These are phyloP conservation scores for Phaeophleospora eucalypticola DNA, from an alignment of 2,329 filamentous ascomycete species.

Conservation along the genomic window DNA sequence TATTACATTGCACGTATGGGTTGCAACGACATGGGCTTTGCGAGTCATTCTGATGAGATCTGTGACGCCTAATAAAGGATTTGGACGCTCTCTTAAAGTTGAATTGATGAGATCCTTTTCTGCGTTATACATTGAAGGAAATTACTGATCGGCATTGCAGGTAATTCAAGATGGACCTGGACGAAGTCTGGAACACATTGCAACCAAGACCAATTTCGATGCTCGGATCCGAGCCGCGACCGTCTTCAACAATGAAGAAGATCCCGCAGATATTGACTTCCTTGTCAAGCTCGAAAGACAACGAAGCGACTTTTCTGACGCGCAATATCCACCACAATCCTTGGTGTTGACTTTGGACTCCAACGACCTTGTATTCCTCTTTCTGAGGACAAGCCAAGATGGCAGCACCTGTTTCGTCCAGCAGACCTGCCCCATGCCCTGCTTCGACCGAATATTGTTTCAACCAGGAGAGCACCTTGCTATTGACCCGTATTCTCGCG, in stretches of 20 bases:
- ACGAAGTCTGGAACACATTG: slow-evolving; percentile 69
- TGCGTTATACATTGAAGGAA: no score
- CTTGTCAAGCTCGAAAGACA: slow-evolving; percentile 26
- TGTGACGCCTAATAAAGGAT: no score
- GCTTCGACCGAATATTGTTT: slow-evolving; percentile 47
- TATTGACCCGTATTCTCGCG: slow-evolving; percentile 67
- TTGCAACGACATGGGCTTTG: no score
- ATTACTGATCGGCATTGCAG: no score
- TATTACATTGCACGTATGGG: no score
- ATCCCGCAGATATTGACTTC: slow-evolving; percentile 37
- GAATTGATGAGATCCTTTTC: neutral
- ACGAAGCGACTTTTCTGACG: slow-evolving; percentile 12
- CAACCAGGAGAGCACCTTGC: slow-evolving; percentile 64
- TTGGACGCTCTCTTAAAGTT: no score
- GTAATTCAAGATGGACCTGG: slow-evolving; percentile 63
- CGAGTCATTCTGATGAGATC: no score
- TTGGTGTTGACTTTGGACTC: slow-evolving; percentile 72
- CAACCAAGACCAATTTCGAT: slow-evolving; percentile 74
- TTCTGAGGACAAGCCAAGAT: slow-evolving; percentile 48
- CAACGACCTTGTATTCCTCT: slow-evolving; percentile 73
- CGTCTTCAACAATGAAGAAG: slow-evolving; percentile 55
- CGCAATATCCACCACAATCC: slow-evolving; percentile 66
- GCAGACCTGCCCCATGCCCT: slow-evolving; percentile 57
- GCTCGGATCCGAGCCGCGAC: slow-evolving; percentile 73
- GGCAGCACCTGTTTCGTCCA: slow-evolving; percentile 58